Percentiles rank a stretch among this genome's conserved stretches.
Conservation (phyloP, 2,329 filamentous ascomycete genomes). For the Didymella segeticola region DNA sequence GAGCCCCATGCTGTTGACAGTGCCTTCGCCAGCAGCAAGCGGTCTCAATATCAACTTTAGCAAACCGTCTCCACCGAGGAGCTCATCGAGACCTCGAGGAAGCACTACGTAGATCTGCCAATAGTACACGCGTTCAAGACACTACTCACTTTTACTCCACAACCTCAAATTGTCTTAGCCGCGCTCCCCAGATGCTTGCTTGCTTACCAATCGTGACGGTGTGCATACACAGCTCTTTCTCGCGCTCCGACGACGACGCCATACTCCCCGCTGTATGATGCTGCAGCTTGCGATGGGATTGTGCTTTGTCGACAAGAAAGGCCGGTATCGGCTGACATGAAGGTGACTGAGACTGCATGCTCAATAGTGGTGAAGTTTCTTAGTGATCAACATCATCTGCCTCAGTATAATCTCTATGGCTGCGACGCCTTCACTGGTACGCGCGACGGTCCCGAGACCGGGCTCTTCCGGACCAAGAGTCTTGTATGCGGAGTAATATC, state of each 20-base stretch:
- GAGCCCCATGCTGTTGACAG: constrained; percentile 3
- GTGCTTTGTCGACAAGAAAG: constrained; percentile 47
- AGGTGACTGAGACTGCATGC: not conserved
- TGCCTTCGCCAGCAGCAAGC: constrained; percentile 13
- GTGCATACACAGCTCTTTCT: constrained; percentile 53
- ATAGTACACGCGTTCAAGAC: constrained; percentile 21
- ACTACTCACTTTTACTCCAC: constrained; percentile 60
- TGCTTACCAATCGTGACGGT: constrained; percentile 47
- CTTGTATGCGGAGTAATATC: constrained; percentile 5
- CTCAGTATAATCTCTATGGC: no score
- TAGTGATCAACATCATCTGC: no score
- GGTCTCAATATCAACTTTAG: constrained; percentile 9
- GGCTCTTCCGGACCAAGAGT: constrained; percentile 6
- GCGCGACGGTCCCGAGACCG: not conserved
- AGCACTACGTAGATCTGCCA: not conserved
- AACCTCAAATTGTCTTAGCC: constrained; percentile 43
- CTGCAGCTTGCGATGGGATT: constrained; percentile 38
- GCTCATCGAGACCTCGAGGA: not conserved
- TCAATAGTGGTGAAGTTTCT: not conserved
- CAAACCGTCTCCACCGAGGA: constrained; percentile 9
- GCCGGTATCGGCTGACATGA: constrained; percentile 58
- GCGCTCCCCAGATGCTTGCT: not conserved
- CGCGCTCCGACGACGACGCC: constrained; percentile 51
- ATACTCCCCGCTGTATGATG: constrained; percentile 53
- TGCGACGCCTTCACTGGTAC: constrained; percentile 1